Base-by-base conservation (phyloP, 2,329 filamentous ascomycete genomes). In the Saccharata proteae region DNA sequence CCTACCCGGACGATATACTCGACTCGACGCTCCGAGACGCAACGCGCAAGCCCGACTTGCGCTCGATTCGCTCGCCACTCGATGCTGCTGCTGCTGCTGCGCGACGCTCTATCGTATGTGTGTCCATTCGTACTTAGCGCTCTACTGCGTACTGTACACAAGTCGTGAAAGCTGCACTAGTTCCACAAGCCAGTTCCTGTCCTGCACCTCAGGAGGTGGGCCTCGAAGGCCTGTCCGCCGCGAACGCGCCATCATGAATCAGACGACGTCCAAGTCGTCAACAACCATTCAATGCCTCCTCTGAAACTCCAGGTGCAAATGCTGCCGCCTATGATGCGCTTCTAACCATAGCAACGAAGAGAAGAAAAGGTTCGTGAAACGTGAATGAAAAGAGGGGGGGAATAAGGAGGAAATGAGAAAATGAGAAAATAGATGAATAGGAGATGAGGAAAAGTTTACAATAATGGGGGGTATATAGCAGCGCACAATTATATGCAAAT, bases 381-480 rank as follows among this genome's bases (percentile, higher is more conserved):
- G 22, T 4, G 19, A 5, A 6, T 14, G 16, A 13, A 25, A 22
- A 22, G 23, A 34, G 19, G n/a, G 19, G 8, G 9, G 7, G 26
- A 18, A 19, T 16, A 16, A 16, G 8, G 16, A n/a, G 26, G 16
- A 28, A 16, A 28, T 10, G 24, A 31, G 23, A 35, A 21, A 21
- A n/a, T 21, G 19, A n/a, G 7, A 21, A 7, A 21, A n/a, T 21
- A 32, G 38, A 40, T 43, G 39, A 42, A 43, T 43, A 46, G 43
- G 42, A 49, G 52, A 55, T 51, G 54, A 54, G 44, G 53, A 50
- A 47, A n/a, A n/a, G n/a, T n/a, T n/a, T n/a, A n/a, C n/a, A n/a
- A n/a, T n/a, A n/a, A n/a, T n/a, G n/a, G 36, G 47, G 54, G 54
- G 52, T 57, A 57, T 57, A 55, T 47, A 43, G 45, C 52, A 46